These are phyloP conservation scores for Oxytropis ochrocephala DNA, from an alignment of 306 rosid species.

Conservation along the genomic window DNA sequence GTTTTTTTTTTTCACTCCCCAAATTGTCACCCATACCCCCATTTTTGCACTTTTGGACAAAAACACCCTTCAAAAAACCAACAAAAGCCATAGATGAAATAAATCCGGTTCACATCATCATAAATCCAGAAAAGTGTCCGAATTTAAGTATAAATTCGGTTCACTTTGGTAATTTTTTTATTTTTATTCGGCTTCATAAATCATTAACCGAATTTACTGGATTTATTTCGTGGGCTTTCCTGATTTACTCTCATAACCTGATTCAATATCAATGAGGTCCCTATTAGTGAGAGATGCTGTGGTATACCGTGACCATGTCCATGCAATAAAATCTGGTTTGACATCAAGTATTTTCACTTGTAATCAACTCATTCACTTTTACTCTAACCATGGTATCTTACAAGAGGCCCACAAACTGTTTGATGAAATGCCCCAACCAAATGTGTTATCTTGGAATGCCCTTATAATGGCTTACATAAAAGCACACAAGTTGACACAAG, in stretches of 20 bases:
- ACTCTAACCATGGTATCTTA: conserved; percentile 33
- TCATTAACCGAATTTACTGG: no score
- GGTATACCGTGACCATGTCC: conserved; percentile 40
- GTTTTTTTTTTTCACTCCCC: no score
- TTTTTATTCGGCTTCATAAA: no score
- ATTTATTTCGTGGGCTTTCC: no score
- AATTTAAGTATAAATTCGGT: no score
- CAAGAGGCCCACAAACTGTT: conserved; percentile 56
- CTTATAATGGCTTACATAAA: conserved; percentile 51
- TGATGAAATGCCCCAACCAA: conserved; percentile 61
- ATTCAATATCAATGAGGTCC: conserved; percentile 38
- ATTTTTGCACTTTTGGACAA: no score
- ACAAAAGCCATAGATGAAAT: no score
- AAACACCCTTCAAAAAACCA: neutral
- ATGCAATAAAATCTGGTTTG: conserved; percentile 48
- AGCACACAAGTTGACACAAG: conserved; percentile 48
- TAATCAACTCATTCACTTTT: conserved; percentile 54
- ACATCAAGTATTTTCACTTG: conserved; percentile 37
- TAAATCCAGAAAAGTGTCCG: no score
- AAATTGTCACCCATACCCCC: no score
- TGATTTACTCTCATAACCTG: no score
- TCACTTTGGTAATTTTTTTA: no score
- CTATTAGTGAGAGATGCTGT: conserved; percentile 38
- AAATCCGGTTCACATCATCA: no score
- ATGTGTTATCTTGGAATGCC: conserved; percentile 72